Percentiles rank a stretch among this genome's conserved stretches.
These are phyloP conservation scores for Clitopilus passeckerianus DNA, from an alignment of 768 basidiomycete genomes.

Conservation along the genomic window DNA sequence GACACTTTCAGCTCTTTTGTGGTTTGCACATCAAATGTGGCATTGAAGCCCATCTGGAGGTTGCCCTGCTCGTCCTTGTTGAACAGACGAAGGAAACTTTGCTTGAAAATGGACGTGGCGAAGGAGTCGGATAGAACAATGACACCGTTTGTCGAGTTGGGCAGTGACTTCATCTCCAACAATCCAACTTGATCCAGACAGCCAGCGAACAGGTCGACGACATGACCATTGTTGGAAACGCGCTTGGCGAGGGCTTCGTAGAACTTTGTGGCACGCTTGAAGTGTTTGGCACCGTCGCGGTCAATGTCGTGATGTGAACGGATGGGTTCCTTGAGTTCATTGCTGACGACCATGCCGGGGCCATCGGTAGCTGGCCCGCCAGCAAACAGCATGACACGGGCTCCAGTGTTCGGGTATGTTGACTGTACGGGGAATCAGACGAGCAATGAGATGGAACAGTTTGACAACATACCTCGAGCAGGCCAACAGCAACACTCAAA, in stretches of 20 bases:
- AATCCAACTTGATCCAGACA: slow-evolving; percentile 98
- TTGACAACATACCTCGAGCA: slow-evolving; percentile 63
- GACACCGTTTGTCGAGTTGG: slow-evolving; percentile 94
- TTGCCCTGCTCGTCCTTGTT: slow-evolving; percentile 90
- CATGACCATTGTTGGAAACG: slow-evolving; percentile 91
- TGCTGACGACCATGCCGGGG: slow-evolving; percentile 93
- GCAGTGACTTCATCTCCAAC: slow-evolving; percentile 93
- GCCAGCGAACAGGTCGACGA: slow-evolving; percentile 92
- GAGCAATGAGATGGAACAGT: neutral
- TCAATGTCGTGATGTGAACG: slow-evolving; percentile 99
- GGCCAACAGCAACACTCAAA: slow-evolving; percentile 85
- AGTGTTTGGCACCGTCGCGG: slow-evolving; percentile 93
- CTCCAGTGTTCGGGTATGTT: slow-evolving; percentile 94
- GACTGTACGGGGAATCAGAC: slow-evolving; percentile 30
- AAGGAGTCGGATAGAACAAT: slow-evolving; percentile 97
- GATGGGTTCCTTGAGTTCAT: slow-evolving; percentile 95
- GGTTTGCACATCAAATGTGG: slow-evolving; percentile 98
- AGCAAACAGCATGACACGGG: slow-evolving; percentile 91
- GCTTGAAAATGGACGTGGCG: slow-evolving; percentile 97
- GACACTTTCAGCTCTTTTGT: slow-evolving; percentile 99
- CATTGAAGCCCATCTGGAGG: slow-evolving; percentile 97
- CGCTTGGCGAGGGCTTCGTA: slow-evolving; percentile 94
- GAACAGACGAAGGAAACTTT: slow-evolving; percentile 91
- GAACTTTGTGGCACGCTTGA: slow-evolving; percentile 96
- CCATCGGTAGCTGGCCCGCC: slow-evolving; percentile 97